phyloP scores from a whole-genome alignment of 169 alveolate species.

The Cystoisospora suis region DNA sequence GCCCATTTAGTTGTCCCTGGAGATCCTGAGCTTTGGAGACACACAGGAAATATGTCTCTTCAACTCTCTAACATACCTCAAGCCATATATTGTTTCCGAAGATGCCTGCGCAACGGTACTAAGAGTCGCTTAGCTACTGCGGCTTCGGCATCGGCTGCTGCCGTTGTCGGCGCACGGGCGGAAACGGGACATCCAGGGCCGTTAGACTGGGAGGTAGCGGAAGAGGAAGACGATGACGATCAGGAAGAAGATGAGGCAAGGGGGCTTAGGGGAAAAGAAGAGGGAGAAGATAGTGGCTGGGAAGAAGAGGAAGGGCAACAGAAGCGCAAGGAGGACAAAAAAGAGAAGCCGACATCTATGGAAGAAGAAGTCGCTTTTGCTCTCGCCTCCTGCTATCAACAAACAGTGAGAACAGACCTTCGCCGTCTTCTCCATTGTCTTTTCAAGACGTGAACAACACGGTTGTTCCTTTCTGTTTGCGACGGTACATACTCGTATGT shows the following conservation, averaged over 20 bases:
- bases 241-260: not conserved
- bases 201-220: conserved; percentile 16
- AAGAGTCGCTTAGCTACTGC: not conserved
- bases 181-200: not conserved
- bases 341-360: not conserved
- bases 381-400: conserved; percentile 21
- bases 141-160: not conserved
- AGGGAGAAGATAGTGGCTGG: not conserved
- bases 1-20: conserved; percentile 46
- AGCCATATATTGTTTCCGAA: conserved; percentile 56
- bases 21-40: conserved; percentile 52
- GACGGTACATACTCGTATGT: no score
- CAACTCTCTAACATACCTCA: conserved; percentile 24
- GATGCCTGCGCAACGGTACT: conserved; percentile 35
- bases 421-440: no score
- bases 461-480: no score
- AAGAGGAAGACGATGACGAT: not conserved
- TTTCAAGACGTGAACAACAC: no score
- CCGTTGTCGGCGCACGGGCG: not conserved
- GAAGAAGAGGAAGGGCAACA: not conserved
- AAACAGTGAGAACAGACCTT: not conserved
- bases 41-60: conserved; percentile 35
- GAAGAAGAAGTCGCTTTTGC: conserved; percentile 21
- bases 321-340: not conserved
- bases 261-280: not conserved